Conservation (phyloP, 345 rosid species). For the thale cress (Arabidopsis thaliana) region DNA sequence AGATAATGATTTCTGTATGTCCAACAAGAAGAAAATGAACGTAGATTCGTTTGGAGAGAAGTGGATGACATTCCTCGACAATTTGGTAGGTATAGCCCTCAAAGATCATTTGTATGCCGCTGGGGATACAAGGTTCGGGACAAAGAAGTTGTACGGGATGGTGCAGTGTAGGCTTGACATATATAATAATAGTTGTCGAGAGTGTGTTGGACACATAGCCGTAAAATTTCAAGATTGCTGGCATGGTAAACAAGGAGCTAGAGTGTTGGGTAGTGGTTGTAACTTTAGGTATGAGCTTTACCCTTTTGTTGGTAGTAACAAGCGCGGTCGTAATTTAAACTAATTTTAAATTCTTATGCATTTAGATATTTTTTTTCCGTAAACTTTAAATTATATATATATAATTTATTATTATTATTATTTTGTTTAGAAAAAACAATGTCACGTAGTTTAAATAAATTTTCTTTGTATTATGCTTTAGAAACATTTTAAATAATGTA, state of each 20-base stretch:
- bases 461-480: too few species aligned
- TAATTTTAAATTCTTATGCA: too few species aligned
- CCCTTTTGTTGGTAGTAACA: neutral
- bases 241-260: neutral
- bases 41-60: too few species aligned
- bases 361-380: too few species aligned
- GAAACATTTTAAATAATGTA: too few species aligned
- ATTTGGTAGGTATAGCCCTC: conserved; percentile 31
- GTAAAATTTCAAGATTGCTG: conserved; percentile 21
- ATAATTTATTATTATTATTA: too few species aligned
- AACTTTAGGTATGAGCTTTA: conserved; percentile 16
- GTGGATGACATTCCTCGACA: neutral
- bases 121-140: conserved; percentile 39
- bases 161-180: conserved; percentile 56
- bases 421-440: too few species aligned
- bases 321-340: too few species aligned
- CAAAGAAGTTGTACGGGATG: conserved; percentile 50
- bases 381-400: too few species aligned
- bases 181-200: conserved; percentile 38
- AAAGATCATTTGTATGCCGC: conserved; percentile 27
- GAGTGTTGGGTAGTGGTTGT: conserved; percentile 24
- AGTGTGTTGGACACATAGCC: conserved; percentile 40
- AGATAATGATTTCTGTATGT: conserved; percentile 37
- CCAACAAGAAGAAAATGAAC: neutral
- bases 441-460: too few species aligned